Percentiles rank a stretch among this genome's conserved stretches.
Conservation (phyloP, 495 filamentous ascomycete genomes). For the Hyaloscypha finlandica region DNA sequence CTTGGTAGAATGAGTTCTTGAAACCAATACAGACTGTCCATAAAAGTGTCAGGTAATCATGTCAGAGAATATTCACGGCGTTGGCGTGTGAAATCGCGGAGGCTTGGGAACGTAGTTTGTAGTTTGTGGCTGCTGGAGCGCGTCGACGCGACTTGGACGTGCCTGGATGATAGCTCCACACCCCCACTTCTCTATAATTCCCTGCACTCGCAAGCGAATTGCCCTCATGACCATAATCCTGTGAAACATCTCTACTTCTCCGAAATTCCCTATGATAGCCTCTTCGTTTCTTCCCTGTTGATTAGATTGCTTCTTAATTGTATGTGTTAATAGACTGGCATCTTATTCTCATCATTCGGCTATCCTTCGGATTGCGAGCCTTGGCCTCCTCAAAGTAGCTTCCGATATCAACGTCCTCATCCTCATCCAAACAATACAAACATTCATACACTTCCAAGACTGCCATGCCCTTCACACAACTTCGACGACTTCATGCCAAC, state of each 20-base stretch:
- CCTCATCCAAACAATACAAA: not conserved
- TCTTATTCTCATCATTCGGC: not conserved
- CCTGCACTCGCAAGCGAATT: not conserved
- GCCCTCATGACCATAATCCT: constrained; percentile 13
- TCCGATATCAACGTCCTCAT: not conserved
- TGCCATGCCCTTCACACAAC: constrained; percentile 19
- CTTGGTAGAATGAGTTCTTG: constrained; percentile 3
- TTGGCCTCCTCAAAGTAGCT: not conserved
- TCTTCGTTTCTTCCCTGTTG: not conserved
- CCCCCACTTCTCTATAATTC: not conserved
- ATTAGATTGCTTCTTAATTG: not conserved
- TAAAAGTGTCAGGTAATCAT: constrained; percentile 12
- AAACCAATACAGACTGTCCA: constrained; percentile 13
- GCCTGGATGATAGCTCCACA: not conserved
- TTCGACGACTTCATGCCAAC: constrained; percentile 35
- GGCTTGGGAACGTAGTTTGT: not conserved
- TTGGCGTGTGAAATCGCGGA: constrained; percentile 11
- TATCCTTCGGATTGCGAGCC: no score
- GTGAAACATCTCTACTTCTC: constrained; percentile 2
- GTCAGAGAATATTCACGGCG: constrained; percentile 19
- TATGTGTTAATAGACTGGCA: not conserved
- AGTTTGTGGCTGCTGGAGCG: constrained; percentile 1
- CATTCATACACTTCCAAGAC: not conserved
- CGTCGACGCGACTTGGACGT: not conserved
- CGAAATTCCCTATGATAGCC: constrained; percentile 1